Conservation (phyloP, 768 basidiomycete species). For the Infundibulicybe gibba region DNA sequence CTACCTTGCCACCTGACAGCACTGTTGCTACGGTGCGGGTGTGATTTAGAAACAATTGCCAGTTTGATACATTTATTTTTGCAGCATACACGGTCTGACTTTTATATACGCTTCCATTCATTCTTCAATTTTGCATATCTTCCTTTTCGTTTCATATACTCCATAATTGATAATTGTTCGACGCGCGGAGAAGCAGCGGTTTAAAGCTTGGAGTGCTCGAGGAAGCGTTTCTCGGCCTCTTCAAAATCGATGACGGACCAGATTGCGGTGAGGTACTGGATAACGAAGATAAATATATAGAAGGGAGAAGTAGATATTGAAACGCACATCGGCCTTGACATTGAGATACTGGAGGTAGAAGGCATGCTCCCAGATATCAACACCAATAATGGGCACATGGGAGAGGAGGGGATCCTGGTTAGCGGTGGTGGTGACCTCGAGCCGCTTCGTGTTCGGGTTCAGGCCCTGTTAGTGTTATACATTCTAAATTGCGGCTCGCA, state of each 20-base stretch:
- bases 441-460: conserved; percentile 59
- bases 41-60: no score
- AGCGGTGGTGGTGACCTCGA: conserved; percentile 87
- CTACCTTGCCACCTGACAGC: no score
- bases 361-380: conserved; percentile 96
- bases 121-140: no score
- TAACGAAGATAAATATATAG: neutral
- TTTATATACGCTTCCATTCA: no score
- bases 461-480: conserved; percentile 47
- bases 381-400: conserved; percentile 81
- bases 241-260: conserved; percentile 97
- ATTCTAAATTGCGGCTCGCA: neutral
- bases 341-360: conserved; percentile 97
- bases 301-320: neutral
- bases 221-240: conserved; percentile 70
- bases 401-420: conserved; percentile 92
- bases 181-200: no score
- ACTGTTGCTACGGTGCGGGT: no score
- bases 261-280: conserved; percentile 88
- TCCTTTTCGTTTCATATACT: no score
- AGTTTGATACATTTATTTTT: no score
- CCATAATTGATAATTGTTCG: no score
- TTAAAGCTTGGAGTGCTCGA: conserved; percentile 13
- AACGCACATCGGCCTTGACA: conserved; percentile 86
- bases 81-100: no score